A percentile compares a stretch with the other conserved stretches of the same genome.
Evolutionary conservation across 306 rosid species (phyloP).

Genomic region (Senna siamea): DNA sequence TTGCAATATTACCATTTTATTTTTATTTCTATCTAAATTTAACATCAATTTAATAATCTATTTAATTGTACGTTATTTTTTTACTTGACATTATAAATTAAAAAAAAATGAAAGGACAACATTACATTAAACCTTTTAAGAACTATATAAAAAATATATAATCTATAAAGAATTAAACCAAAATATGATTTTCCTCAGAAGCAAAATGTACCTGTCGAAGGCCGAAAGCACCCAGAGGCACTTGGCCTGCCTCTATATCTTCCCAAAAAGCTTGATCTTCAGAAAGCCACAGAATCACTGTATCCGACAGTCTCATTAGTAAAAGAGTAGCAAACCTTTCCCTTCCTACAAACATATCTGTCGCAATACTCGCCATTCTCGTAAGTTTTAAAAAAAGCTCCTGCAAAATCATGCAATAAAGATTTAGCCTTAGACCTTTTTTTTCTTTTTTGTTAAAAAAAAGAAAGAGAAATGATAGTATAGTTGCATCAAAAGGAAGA

Average conservation of each 20-base stretch:
- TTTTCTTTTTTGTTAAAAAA: no score
- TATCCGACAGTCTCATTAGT: conserved; percentile 84
- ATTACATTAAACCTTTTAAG: no score
- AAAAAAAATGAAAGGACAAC: no score
- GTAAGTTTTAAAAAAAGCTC: conserved; percentile 67
- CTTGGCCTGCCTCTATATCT: conserved; percentile 67
- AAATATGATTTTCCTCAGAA: no score
- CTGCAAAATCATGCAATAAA: conserved; percentile 43
- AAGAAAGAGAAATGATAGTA: neutral
- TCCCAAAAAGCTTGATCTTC: conserved; percentile 93
- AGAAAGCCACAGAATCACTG: conserved; percentile 83
- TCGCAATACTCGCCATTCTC: conserved; percentile 60
- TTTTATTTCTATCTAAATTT: no score
- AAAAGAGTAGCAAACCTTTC: conserved; percentile 87
- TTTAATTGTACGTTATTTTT: no score
- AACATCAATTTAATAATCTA: no score
- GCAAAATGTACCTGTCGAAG: conserved; percentile 75
- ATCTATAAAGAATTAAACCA: no score
- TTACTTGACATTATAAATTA: no score
- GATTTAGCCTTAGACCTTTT: neutral
- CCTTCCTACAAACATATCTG: conserved; percentile 85
- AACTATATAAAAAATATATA: no score
- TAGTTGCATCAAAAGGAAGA: conserved; percentile 2
- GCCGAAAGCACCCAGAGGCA: conserved; percentile 81
- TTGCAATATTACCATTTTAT: no score